phyloP scores from a whole-genome alignment of 2,329 filamentous ascomycete genomes.

The Aureobasidium zeae region DNA sequence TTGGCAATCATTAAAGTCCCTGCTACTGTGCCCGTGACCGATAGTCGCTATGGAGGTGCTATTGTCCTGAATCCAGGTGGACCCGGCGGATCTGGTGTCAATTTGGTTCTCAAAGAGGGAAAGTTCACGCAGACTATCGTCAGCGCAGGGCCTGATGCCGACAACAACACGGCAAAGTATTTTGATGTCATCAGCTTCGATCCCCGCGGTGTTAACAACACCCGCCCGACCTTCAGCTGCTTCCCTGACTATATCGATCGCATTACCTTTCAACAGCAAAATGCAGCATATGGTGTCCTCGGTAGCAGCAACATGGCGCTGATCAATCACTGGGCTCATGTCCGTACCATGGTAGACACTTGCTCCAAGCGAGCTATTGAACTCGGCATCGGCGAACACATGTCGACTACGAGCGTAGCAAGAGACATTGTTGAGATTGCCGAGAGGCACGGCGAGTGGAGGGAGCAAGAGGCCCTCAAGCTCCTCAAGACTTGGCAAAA shows the following conservation, averaged over 20 bases:
- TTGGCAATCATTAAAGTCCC: conserved; percentile 39
- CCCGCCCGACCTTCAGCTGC: conserved; percentile 27
- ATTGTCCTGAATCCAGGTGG: conserved; percentile 40
- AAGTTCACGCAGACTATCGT: conserved; percentile 31
- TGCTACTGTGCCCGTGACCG: conserved; percentile 32
- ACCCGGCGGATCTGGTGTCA: conserved; percentile 37
- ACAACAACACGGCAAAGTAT: conserved; percentile 18
- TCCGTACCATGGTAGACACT: conserved; percentile 27
- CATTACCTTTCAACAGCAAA: conserved; percentile 27
- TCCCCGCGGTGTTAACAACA: conserved; percentile 34
- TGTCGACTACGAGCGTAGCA: conserved; percentile 38
- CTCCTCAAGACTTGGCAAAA: background rate
- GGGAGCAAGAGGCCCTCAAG: conserved; percentile 24
- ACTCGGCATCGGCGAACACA: conserved; percentile 30
- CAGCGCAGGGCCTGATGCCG: conserved; percentile 23
- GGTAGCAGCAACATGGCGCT: conserved; percentile 33
- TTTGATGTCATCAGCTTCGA: conserved; percentile 37
- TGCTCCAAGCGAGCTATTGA: conserved; percentile 19
- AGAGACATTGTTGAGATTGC: conserved; percentile 41
- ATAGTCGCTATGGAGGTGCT: conserved; percentile 38
- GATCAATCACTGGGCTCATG: conserved; percentile 31
- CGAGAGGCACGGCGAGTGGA: conserved; percentile 33
- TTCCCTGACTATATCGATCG: conserved; percentile 25
- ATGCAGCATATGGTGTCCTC: conserved; percentile 28
- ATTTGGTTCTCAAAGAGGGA: conserved; percentile 24